Percentiles rank a stretch among this genome's conserved stretches.
Conservation (phyloP, 2,329 filamentous ascomycete species). For the Fusarium chuoi region DNA sequence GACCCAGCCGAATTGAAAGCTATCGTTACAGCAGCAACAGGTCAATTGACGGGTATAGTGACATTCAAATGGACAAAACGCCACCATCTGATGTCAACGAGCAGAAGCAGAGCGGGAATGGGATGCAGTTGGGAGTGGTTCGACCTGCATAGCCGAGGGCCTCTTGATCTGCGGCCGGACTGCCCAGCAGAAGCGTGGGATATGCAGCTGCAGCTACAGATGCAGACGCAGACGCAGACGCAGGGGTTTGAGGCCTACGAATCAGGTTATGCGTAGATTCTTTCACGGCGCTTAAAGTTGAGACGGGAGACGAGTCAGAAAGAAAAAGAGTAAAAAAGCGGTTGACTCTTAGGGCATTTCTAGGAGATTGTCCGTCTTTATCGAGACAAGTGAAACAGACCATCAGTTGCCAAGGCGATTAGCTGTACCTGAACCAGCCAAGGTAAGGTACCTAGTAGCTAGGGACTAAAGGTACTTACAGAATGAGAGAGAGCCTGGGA, state of each 20-base stretch:
- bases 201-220: constrained; percentile 12
- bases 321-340: constrained; percentile 12
- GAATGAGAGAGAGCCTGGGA: no score
- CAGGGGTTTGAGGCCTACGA: constrained; percentile 26
- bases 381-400: not conserved
- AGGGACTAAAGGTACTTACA: not conserved
- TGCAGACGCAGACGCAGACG: constrained; percentile 22
- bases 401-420: not conserved
- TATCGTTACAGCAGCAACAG: not conserved
- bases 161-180: constrained; percentile 50
- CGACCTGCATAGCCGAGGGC: constrained; percentile 54
- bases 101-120: constrained; percentile 21
- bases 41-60: constrained; percentile 1
- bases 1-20: not conserved
- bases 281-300: constrained; percentile 45
- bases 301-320: constrained; percentile 19
- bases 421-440: not conserved
- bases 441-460: not conserved
- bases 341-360: constrained; percentile 22
- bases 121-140: constrained; percentile 43
- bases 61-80: constrained; percentile 22
- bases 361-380: not conserved
- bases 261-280: constrained; percentile 38
- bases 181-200: constrained; percentile 49
- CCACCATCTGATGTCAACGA: constrained; percentile 40